Base-by-base conservation (phyloP, 2,329 filamentous ascomycete species). In the Zymoseptoria tritici region DNA sequence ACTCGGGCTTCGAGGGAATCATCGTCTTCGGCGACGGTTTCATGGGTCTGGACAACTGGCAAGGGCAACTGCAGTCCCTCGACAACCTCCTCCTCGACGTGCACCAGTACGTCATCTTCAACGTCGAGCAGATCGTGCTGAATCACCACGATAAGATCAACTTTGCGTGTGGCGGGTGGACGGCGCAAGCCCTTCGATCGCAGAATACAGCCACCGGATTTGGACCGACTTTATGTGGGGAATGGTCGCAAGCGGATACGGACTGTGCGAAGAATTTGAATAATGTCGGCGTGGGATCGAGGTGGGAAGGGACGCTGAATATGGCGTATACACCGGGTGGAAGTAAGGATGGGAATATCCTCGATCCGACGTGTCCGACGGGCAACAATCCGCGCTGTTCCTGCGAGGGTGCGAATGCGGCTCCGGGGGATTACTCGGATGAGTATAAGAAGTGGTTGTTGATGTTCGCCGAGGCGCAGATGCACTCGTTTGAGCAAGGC, bases 91-190 rank as follows among this genome's bases (percentile, higher is more conserved):
- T 96, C 19, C 84, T 99, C n/a, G 94, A 99, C 75, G 94, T 95
- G 46, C 94, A 99, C 76, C 93, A 97, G 75, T 99, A 99, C 75
- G 90, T 96, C 70, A 97, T 97, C 74, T 99, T 99, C 82, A 97
- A 99, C 80, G 84, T 85, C 49, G 86, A 88, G 65, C 90, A 96
- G 74, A 88, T 99, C 70, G 83, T 85, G 54, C 87, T 88, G 70
- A 87, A 87, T 58, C 94, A 97, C 77, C 81, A 86, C 58, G 82
- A 87, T 66, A 97, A 97, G 77, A 82, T 97, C 59, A 80, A 88
- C 61, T 95, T 96, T 71, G 91, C 93, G 3, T 99, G 94, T 77
- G 78, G 82, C 19, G 91, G 86, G 57, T 99, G 94, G 94, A 88
- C 89, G 3, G 73, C 86, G 67, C 91, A 97, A 79, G 84, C 91